Base-by-base conservation (phyloP, 306 rosid genomes). In the Rosa lucieae region DNA sequence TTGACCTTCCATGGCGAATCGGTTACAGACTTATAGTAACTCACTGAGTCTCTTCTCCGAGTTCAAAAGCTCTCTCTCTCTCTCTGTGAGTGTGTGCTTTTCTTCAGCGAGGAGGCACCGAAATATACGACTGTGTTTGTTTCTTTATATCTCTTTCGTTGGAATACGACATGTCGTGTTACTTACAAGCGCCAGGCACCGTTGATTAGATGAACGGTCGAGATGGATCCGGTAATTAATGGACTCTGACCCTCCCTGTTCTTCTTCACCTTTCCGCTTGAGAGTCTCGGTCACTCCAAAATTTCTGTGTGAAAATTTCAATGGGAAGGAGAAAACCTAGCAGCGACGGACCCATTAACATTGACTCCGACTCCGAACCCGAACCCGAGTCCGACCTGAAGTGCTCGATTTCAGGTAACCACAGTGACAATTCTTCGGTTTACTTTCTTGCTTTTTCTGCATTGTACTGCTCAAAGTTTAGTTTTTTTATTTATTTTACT, bases 1-100 rank as follows among this genome's bases (percentile, higher is more conserved):
- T 80, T 90, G 89, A 35, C 93, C 90, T 87, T 95, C 99, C 96
- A 89, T 89, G 71, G 62, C 85, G 80, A 58, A 65, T 78, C 77
- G 46, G 63, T 23, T 6, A 69, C 13, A 17, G n/a, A n/a, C n/a
- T n/a, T n/a, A n/a, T n/a, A n/a, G 23, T 23, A 21, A 42, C 62
- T 75, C 66, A 20, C 73, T 23, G 85, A 78, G 82, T 80, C 44
- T 2, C 59, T 79, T 79, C 68, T 73, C 81, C 55, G 77, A 71
- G 79, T 63, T 80, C 21, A 35, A 65, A 52, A 18, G 51, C 8
- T 67, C 43, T n/a, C 39, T 66, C 23, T 67, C 49, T 40, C 23
- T 56, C 14, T 32, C 35, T 32, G 2, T 32, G 37, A 32, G 37
- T 2, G 37, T 67, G 72, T 73, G 74, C 78, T 82, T 85, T 85